Evolutionary conservation across 768 basidiomycete species (phyloP).

Genomic region (Boletus bicolor): DNA sequence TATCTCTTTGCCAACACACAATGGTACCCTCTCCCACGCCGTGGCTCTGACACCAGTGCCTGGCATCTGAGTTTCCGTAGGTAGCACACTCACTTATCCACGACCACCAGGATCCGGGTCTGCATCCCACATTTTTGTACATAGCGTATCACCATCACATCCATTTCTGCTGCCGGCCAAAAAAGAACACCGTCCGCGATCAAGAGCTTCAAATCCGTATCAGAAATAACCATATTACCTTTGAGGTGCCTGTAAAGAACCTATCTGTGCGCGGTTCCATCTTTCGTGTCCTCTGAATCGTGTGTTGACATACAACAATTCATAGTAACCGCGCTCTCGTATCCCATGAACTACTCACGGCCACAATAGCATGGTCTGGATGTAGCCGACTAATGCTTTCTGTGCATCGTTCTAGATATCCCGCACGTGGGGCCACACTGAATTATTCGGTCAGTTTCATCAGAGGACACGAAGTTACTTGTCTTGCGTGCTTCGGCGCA

Average conservation of each 20-base stretch:
- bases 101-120: conserved; percentile 53
- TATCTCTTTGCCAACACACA: too few species aligned
- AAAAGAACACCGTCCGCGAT: conserved; percentile 95
- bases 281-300: background rate
- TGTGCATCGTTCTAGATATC: background rate
- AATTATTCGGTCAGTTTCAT: background rate
- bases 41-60: conserved; percentile 89
- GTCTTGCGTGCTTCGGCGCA: background rate
- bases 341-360: background rate
- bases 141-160: conserved; percentile 6
- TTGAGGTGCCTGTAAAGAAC: conserved; percentile 53
- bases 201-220: conserved; percentile 94
- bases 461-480: background rate
- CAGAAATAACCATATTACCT: conserved; percentile 93
- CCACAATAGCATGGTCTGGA: too few species aligned
- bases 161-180: conserved; percentile 65
- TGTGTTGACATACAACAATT: background rate
- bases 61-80: conserved; percentile 63
- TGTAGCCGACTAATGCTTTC: background rate
- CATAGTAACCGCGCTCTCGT: background rate
- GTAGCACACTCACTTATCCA: conserved; percentile 80
- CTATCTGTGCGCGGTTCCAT: background rate
- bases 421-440: background rate
- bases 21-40: background rate
- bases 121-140: conserved; percentile 90